phyloP scores from a whole-genome alignment of 306 rosid genomes.

The Castanopsis chinensis region DNA sequence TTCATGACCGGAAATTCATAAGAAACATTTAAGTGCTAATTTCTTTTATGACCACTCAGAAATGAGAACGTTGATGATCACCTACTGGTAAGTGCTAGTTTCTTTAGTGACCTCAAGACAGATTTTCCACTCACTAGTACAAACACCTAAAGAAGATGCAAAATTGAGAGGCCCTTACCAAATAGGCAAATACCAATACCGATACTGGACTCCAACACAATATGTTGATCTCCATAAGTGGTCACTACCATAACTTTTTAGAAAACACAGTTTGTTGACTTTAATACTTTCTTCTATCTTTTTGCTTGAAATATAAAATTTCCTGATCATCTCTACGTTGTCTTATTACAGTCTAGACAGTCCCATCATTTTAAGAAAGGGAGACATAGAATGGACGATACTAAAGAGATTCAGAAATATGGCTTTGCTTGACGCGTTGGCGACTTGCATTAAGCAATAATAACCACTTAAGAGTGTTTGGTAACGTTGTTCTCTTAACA shows the following conservation, averaged over 20 bases:
- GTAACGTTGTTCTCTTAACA: too few relatives aligned
- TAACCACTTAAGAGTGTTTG: too few relatives aligned
- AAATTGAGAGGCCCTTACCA: background rate
- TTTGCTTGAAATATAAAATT: background rate
- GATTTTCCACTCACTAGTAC: background rate
- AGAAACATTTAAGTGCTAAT: too few relatives aligned
- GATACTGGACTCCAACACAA: background rate
- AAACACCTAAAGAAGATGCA: background rate
- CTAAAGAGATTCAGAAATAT: too few relatives aligned
- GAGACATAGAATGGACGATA: background rate
- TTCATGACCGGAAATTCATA: too few relatives aligned
- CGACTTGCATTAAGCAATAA: too few relatives aligned
- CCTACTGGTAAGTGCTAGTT: background rate
- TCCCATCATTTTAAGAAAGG: background rate
- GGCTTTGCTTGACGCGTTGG: too few relatives aligned
- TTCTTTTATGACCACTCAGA: too few relatives aligned
- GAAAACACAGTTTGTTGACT: too few relatives aligned
- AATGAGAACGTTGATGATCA: background rate
- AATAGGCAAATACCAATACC: background rate
- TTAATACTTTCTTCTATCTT: too few relatives aligned
- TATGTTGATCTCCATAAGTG: background rate
- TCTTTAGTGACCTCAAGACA: background rate
- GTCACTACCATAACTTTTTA: too few relatives aligned
- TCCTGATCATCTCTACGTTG: background rate
- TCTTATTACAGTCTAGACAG: too few relatives aligned